These are phyloP conservation scores for Trichoderma brevicompactum DNA, from an alignment of 2,329 filamentous ascomycete species.

Conservation along the genomic window DNA sequence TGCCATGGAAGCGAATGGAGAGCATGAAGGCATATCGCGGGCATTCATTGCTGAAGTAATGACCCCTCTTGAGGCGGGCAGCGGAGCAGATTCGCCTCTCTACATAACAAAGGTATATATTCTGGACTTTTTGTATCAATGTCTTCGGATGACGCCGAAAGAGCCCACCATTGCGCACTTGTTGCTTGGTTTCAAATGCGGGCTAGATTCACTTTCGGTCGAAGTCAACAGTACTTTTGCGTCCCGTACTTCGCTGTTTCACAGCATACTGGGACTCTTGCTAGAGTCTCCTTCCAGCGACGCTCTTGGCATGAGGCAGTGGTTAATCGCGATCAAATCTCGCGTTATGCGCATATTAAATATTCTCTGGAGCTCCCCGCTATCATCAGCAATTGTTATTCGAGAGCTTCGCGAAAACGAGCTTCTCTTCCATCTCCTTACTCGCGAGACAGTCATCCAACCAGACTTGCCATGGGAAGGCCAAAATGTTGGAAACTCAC, in stretches of 20 bases:
- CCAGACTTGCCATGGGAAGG: conserved; percentile 76
- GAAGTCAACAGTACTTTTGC: conserved; percentile 72
- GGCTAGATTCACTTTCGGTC: conserved; percentile 70
- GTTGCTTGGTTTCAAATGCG: conserved; percentile 83
- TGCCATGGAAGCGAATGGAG: conserved; percentile 80
- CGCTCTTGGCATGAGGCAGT: conserved; percentile 64
- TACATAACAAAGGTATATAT: conserved; percentile 85
- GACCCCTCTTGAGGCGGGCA: conserved; percentile 72
- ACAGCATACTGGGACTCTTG: conserved; percentile 75
- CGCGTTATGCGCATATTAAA: conserved; percentile 74
- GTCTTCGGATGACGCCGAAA: conserved; percentile 73
- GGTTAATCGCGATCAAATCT: conserved; percentile 71
- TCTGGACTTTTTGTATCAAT: conserved; percentile 82
- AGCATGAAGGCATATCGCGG: conserved; percentile 77
- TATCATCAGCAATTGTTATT: conserved; percentile 77
- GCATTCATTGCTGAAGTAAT: conserved; percentile 72
- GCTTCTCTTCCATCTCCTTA: conserved; percentile 77
- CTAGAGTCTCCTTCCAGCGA: conserved; percentile 69
- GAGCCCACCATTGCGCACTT: conserved; percentile 89
- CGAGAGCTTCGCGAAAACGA: conserved; percentile 79
- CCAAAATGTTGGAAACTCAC: conserved; percentile 59
- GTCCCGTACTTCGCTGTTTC: conserved; percentile 76
- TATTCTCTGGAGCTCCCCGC: conserved; percentile 79
- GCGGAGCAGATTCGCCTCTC: conserved; percentile 68
- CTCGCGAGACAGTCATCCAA: conserved; percentile 72